A percentile compares a stretch with the other conserved stretches of the same genome.
Conservation (phyloP, 1,284 basidiomycete genomes). For the Cryptococcus neoformans region DNA sequence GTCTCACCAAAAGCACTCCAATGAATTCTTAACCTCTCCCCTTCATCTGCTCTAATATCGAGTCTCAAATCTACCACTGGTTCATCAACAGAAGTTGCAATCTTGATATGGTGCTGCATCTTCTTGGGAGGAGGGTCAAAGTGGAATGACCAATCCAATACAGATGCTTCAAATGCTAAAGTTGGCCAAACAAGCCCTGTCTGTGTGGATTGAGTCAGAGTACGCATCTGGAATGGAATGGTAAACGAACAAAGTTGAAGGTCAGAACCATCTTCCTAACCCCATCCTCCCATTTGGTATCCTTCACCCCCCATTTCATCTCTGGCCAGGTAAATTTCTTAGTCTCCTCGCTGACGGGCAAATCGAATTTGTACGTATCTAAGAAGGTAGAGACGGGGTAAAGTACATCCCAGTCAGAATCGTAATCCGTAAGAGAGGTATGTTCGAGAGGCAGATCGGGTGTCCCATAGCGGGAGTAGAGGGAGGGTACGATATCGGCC, state of each 20-base stretch:
- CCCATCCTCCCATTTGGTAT: constrained; percentile 52
- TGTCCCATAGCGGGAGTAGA: constrained; percentile 60
- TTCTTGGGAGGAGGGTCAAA: constrained; percentile 66
- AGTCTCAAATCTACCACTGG: constrained; percentile 38
- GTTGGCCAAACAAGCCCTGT: constrained; percentile 53
- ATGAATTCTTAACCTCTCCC: constrained; percentile 32
- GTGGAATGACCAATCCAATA: constrained; percentile 80
- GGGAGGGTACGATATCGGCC: constrained; percentile 48
- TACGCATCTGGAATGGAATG: neutral
- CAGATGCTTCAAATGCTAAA: constrained; percentile 88
- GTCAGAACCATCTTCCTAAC: constrained; percentile 66
- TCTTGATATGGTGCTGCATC: constrained; percentile 87
- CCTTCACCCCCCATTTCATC: constrained; percentile 17
- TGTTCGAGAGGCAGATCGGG: constrained; percentile 18
- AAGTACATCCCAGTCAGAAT: constrained; percentile 74
- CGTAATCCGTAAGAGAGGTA: constrained; percentile 39
- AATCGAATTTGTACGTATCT: constrained; percentile 37
- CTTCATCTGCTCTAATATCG: constrained; percentile 20
- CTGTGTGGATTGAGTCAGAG: constrained; percentile 14
- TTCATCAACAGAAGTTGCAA: constrained; percentile 35
- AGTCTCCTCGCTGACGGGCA: constrained; percentile 61
- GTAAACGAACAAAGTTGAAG: constrained; percentile 68
- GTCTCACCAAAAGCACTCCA: constrained; percentile 45
- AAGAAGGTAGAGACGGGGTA: constrained; percentile 70
- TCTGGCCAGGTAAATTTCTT: constrained; percentile 48